phyloP scores from a whole-genome alignment of 2,329 filamentous ascomycete genomes.

The Diaporthe citri region DNA sequence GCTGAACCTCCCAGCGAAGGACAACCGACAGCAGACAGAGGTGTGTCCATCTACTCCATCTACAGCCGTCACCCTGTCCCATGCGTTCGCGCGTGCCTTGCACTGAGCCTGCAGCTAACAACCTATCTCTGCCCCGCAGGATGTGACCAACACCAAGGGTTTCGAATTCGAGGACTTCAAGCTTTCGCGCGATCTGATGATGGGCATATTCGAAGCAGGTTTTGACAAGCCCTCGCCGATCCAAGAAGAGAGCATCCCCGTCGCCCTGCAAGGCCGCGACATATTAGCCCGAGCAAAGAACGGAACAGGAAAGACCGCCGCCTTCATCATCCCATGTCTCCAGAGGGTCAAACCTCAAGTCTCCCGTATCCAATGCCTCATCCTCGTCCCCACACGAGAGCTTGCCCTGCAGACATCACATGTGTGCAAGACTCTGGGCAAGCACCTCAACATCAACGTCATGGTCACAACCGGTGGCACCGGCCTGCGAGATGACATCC shows the following conservation, averaged over 20 bases:
- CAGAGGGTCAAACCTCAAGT: slow-evolving; percentile 97
- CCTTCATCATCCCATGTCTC: slow-evolving; percentile 95
- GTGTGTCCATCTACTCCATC: slow-evolving; percentile 55
- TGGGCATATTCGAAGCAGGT: slow-evolving; percentile 99
- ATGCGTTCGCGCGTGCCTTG: neutral
- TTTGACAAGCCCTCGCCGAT: slow-evolving; percentile 99
- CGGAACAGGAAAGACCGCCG: slow-evolving; percentile 97
- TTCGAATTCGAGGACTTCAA: slow-evolving; percentile 98
- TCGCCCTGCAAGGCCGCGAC: slow-evolving; percentile 93
- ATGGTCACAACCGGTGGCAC: slow-evolving; percentile 99
- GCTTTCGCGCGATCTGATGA: slow-evolving; percentile 93
- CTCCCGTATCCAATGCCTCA: slow-evolving; percentile 95
- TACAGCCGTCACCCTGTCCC: neutral
- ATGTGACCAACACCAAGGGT: slow-evolving; percentile 98
- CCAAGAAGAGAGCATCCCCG: slow-evolving; percentile 98
- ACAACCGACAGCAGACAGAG: slow-evolving; percentile 85
- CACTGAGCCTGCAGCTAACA: slow-evolving; percentile 22
- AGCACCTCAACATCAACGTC: slow-evolving; percentile 96
- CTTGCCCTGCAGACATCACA: slow-evolving; percentile 98
- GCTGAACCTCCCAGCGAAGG: slow-evolving; percentile 79
- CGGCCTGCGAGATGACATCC: slow-evolving; percentile 94
- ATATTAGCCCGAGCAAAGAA: slow-evolving; percentile 98
- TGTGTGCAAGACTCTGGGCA: slow-evolving; percentile 98
- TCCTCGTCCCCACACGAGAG: slow-evolving; percentile 96
- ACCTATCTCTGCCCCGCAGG: slow-evolving; percentile 67